Evolutionary conservation across 2,329 filamentous ascomycete species (phyloP).

Genomic region (Fusarium domesticum): DNA sequence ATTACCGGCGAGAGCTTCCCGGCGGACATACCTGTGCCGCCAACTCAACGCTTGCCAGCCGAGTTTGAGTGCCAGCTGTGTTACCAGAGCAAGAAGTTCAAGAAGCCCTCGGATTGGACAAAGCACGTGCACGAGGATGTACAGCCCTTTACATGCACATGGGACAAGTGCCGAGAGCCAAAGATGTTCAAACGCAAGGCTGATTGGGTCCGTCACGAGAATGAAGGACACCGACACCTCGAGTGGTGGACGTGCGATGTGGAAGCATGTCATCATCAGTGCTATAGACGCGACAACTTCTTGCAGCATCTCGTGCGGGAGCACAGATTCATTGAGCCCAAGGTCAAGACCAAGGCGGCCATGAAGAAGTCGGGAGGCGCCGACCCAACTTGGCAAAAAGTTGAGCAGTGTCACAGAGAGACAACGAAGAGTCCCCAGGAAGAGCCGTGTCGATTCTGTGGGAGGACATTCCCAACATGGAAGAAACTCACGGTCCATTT

Average conservation of each 20-base stretch:
- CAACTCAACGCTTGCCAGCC: conserved; percentile 71
- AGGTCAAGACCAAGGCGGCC: conserved; percentile 69
- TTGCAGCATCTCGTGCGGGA: conserved; percentile 88
- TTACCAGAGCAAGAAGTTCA: conserved; percentile 79
- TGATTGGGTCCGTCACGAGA: conserved; percentile 93
- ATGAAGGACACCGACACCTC: conserved; percentile 82
- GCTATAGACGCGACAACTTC: conserved; percentile 89
- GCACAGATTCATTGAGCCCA: conserved; percentile 82
- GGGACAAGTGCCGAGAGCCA: conserved; percentile 74
- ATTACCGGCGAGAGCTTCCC: conserved; percentile 75
- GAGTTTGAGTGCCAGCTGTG: conserved; percentile 89
- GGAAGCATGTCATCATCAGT: conserved; percentile 75
- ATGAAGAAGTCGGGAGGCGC: conserved; percentile 56
- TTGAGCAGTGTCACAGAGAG: conserved; percentile 73
- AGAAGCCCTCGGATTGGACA: conserved; percentile 93
- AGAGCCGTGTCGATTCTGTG: conserved; percentile 85
- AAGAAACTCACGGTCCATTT: conserved; percentile 93
- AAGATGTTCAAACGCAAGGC: conserved; percentile 95
- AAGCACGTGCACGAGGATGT: conserved; percentile 95
- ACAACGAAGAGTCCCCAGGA: conserved; percentile 64
- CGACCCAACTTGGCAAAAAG: conserved; percentile 71
- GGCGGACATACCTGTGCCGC: conserved; percentile 75
- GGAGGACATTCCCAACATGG: conserved; percentile 76
- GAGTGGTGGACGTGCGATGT: conserved; percentile 90
- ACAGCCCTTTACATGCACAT: conserved; percentile 90